These are phyloP conservation scores for Lactarius deliciosus DNA, from an alignment of 768 basidiomycete genomes.

Conservation along the genomic window DNA sequence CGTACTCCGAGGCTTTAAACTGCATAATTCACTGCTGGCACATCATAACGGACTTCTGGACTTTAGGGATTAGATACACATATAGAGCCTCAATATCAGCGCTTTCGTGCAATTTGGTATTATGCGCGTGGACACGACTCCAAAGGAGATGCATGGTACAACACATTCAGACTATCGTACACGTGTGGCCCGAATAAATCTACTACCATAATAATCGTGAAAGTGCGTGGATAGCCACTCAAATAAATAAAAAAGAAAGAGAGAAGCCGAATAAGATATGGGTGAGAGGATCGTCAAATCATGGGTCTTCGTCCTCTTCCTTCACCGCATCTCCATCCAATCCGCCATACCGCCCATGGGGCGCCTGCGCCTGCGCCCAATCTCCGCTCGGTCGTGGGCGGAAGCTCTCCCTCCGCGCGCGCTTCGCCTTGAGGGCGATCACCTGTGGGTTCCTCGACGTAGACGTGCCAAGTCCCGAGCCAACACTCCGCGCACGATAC, in stretches of 20 bases:
- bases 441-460: constrained; percentile 30
- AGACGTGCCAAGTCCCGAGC: constrained; percentile 20
- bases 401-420: constrained; percentile 74
- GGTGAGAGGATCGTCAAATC: background rate
- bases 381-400: constrained; percentile 78
- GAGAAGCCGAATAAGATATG: constrained; percentile 16
- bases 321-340: constrained; percentile 35
- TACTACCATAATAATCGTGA: constrained; percentile 20
- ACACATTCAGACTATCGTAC: constrained; percentile 26
- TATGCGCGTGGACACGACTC: background rate
- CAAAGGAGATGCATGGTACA: constrained; percentile 17
- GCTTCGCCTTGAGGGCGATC: constrained; percentile 48
- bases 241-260: background rate
- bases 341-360: constrained; percentile 33
- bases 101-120: background rate
- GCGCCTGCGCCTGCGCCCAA: constrained; percentile 31
- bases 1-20: constrained; percentile 37
- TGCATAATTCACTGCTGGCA: background rate
- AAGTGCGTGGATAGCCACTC: constrained; percentile 25
- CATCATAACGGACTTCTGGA: background rate
- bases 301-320: constrained; percentile 35
- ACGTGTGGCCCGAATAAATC: constrained; percentile 21
- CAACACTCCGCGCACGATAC: constrained; percentile 21
- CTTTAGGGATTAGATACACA: constrained; percentile 11
- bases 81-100: background rate